Conservation (phyloP, 768 basidiomycete genomes). For the Mrakia blollopis region DNA sequence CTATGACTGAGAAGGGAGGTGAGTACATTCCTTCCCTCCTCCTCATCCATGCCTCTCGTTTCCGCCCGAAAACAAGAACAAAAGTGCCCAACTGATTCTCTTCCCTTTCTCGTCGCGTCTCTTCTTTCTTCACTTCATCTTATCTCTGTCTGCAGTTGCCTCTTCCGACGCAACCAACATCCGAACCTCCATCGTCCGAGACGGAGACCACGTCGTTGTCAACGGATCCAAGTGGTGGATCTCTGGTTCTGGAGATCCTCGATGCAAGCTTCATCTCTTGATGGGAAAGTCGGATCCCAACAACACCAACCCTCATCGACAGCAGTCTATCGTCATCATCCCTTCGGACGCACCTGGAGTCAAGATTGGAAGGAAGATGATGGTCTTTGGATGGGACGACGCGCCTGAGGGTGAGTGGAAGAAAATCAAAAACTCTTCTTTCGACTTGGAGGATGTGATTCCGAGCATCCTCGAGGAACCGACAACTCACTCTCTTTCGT, state of each 20-base stretch:
- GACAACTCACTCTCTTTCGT: too few species aligned
- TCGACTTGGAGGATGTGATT: neutral
- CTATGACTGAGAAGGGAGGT: constrained; percentile 96
- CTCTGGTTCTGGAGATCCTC: constrained; percentile 90
- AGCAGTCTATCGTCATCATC: constrained; percentile 94
- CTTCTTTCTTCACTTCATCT: too few species aligned
- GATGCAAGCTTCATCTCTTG: constrained; percentile 82
- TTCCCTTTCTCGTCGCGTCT: neutral
- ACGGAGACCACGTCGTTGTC: constrained; percentile 83
- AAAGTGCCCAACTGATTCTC: neutral
- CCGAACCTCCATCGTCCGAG: constrained; percentile 75
- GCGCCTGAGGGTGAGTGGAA: constrained; percentile 49
- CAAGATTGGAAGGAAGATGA: constrained; percentile 84
- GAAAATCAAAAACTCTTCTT: neutral
- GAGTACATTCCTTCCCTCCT: constrained; percentile 34
- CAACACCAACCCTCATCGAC: constrained; percentile 59
- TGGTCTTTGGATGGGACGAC: constrained; percentile 89
- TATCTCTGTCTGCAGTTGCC: constrained; percentile 57
- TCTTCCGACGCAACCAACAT: constrained; percentile 93
- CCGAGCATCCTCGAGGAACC: too few species aligned
- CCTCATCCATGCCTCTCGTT: neutral
- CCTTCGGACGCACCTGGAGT: constrained; percentile 81
- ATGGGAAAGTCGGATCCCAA: constrained; percentile 71
- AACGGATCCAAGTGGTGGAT: constrained; percentile 99
- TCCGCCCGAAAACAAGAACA: neutral